Percentiles rank a stretch among this genome's conserved stretches.
phyloP scores from a whole-genome alignment of 2,329 filamentous ascomycete genomes.

The Esteya vermicola region DNA sequence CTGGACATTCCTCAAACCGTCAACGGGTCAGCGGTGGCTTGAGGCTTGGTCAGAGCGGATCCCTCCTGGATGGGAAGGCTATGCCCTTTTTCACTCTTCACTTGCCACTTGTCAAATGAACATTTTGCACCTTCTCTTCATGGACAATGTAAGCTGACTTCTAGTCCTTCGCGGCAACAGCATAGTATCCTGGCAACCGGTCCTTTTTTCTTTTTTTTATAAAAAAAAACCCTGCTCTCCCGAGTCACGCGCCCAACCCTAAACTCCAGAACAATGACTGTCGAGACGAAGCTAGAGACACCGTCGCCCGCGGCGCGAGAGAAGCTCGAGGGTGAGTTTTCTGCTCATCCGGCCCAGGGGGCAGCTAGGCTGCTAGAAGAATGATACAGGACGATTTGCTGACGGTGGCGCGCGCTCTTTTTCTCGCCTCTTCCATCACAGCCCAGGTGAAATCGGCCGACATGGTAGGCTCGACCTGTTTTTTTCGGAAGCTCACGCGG shows the following conservation, averaged over 20 bases:
- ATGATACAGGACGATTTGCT: constrained; percentile 1
- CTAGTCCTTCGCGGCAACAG: background rate
- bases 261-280: constrained; percentile 5
- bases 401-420: constrained; percentile 5
- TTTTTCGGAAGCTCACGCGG: too few species aligned
- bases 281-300: constrained; percentile 18
- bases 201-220: background rate
- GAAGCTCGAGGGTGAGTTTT: constrained; percentile 62
- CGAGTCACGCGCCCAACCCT: background rate
- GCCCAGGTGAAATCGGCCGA: constrained; percentile 96
- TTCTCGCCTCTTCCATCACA: constrained; percentile 22
- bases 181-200: too few species aligned
- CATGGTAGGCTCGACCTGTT: constrained; percentile 52
- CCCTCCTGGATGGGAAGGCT: too few species aligned
- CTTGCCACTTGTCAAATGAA: too few species aligned
- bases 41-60: too few species aligned
- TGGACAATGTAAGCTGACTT: too few species aligned
- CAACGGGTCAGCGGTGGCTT: too few species aligned
- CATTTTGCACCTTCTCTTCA: too few species aligned
- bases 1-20: too few species aligned
- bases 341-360: too few species aligned
- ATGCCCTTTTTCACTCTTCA: too few species aligned
- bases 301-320: constrained; percentile 45
- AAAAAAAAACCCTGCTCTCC: too few species aligned
- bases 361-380: background rate